These are phyloP conservation scores for Claviceps lovelessii DNA, from an alignment of 2,329 filamentous ascomycete genomes.

Conservation along the genomic window DNA sequence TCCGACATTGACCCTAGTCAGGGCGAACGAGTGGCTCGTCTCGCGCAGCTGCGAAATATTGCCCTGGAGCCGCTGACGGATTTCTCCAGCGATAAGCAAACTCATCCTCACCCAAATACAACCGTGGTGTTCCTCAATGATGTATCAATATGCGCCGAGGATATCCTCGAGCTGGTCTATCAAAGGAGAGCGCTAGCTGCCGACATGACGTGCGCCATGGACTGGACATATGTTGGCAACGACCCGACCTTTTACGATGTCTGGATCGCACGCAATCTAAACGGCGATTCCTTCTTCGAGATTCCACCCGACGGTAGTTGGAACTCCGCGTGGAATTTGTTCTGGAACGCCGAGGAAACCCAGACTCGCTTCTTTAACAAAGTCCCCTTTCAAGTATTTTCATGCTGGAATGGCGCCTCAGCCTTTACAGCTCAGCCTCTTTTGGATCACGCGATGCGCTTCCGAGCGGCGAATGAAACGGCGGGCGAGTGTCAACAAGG, in stretches of 20 bases:
- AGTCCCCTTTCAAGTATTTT: conserved; percentile 43
- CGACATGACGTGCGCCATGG: conserved; percentile 44
- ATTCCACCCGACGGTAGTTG: conserved; percentile 35
- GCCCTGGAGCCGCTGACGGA: conserved; percentile 33
- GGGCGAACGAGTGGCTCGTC: conserved; percentile 29
- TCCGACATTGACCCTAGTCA: conserved; percentile 29
- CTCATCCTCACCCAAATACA: conserved; percentile 17
- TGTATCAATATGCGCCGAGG: conserved; percentile 36
- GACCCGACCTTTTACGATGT: conserved; percentile 38
- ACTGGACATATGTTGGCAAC: conserved; percentile 32
- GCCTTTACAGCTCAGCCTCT: conserved; percentile 34
- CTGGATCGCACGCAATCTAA: conserved; percentile 38
- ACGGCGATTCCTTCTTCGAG: conserved; percentile 40
- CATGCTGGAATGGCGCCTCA: conserved; percentile 46
- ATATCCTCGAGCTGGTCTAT: conserved; percentile 41
- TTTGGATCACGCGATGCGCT: conserved; percentile 26
- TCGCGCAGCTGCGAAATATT: conserved; percentile 38
- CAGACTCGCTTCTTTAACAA: conserved; percentile 18
- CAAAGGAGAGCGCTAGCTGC: conserved; percentile 32
- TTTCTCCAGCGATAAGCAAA: conserved; percentile 8
- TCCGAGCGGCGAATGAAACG: conserved; percentile 21
- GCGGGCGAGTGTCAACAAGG: conserved; percentile 36
- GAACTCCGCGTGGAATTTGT: conserved; percentile 34
- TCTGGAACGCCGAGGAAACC: conserved; percentile 32
- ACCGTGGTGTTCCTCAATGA: conserved; percentile 41